Percentiles rank a stretch among this genome's conserved stretches.
Conservation (phyloP, 139 green algal genomes). For the Coelastrella sp. region DNA sequence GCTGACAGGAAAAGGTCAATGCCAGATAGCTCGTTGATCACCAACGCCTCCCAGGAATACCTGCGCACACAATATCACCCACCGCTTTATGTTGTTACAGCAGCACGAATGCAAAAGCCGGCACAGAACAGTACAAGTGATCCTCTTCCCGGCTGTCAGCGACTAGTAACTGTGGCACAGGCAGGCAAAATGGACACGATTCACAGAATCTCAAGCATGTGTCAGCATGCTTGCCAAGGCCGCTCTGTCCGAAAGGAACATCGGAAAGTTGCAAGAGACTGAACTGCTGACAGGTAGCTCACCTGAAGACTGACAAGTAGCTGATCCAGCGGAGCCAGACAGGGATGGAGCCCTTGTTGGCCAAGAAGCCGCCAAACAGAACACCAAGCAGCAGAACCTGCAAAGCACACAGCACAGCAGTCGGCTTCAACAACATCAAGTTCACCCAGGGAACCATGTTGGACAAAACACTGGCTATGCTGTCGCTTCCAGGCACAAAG, state of each 20-base stretch:
- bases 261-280: no score
- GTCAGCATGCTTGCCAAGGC: no score
- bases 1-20: conserved; percentile 65
- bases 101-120: no score
- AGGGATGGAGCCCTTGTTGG: conserved; percentile 70
- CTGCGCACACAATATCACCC: conserved; percentile 21
- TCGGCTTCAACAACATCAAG: not conserved
- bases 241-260: no score
- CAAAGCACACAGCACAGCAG: not conserved
- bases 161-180: no score
- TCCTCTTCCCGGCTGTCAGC: no score
- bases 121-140: no score
- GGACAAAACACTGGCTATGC: not conserved
- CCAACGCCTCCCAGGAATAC: conserved; percentile 67
- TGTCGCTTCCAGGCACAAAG: not conserved
- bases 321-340: conserved; percentile 71
- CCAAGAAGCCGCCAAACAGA: conserved; percentile 82
- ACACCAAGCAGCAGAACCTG: conserved; percentile 79
- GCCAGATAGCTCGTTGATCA: conserved; percentile 75
- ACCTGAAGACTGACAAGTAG: conserved; percentile 72
- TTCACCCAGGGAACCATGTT: no score
- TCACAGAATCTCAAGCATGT: no score
- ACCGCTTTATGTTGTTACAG: no score
- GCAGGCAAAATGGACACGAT: no score
- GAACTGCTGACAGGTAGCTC: not conserved